phyloP scores from a whole-genome alignment of 441 rosid species.

The Bruguiera hainesii region DNA sequence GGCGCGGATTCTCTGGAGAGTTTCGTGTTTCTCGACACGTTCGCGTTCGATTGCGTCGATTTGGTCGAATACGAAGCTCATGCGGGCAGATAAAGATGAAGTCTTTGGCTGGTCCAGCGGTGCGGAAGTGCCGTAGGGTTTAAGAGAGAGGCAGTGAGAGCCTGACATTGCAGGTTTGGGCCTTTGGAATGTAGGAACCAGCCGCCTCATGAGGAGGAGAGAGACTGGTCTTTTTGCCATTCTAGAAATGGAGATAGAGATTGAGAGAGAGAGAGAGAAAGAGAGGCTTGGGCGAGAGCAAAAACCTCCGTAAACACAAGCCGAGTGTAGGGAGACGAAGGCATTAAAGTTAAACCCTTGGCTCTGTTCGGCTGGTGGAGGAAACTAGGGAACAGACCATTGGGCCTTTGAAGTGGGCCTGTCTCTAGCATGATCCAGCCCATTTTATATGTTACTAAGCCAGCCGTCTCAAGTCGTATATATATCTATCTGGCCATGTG shows the following conservation, averaged over 20 bases:
- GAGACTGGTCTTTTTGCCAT: slow-evolving; percentile 50
- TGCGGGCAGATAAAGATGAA: slow-evolving; percentile 73
- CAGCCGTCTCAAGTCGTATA: too few relatives aligned
- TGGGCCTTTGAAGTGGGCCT: too few relatives aligned
- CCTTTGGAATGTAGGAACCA: slow-evolving; percentile 26
- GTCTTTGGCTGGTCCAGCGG: slow-evolving; percentile 43
- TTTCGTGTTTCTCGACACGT: slow-evolving; percentile 52
- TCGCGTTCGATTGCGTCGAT: slow-evolving; percentile 79
- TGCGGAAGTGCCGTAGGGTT: slow-evolving; percentile 41
- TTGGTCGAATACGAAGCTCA: slow-evolving; percentile 89
- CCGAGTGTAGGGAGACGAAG: neutral
- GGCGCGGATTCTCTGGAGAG: slow-evolving; percentile 80
- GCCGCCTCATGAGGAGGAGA: slow-evolving; percentile 52
- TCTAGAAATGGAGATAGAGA: slow-evolving; percentile 3
- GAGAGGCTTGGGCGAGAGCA: neutral
- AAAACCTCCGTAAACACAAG: slow-evolving; percentile 22
- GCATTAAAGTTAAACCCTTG: slow-evolving; percentile 2
- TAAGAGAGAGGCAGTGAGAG: slow-evolving; percentile 16
- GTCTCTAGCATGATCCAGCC: too few relatives aligned
- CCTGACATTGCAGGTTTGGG: slow-evolving; percentile 23
- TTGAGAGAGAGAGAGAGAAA: neutral
- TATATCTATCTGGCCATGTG: too few relatives aligned
- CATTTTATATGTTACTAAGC: too few relatives aligned
- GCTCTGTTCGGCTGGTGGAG: too few relatives aligned
- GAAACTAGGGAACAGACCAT: neutral